Percentiles rank a stretch among this genome's conserved stretches.
Evolutionary conservation across 768 basidiomycete genomes (phyloP).

Genomic region (Phanerochaete sordida): DNA sequence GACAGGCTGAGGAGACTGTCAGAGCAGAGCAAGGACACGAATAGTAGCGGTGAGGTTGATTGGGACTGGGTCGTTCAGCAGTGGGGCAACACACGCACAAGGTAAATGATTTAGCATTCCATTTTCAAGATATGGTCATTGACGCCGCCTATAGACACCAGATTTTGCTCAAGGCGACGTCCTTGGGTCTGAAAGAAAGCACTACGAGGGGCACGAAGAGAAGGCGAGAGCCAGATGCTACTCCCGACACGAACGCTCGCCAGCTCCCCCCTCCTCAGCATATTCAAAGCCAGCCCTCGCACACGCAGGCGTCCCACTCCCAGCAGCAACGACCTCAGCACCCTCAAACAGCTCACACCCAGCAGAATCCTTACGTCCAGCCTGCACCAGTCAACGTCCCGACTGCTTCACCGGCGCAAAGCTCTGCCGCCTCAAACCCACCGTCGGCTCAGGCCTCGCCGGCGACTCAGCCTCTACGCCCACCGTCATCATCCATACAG

Average conservation of each 20-base stretch:
- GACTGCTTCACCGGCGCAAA: conserved; percentile 22
- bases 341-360: conserved; percentile 18
- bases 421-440: conserved; percentile 30
- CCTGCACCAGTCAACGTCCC: conserved; percentile 8
- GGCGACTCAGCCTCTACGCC: conserved; percentile 14
- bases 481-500: conserved; percentile 27
- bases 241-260: conserved; percentile 19
- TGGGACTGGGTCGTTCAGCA: conserved; percentile 78
- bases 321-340: conserved; percentile 24
- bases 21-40: conserved; percentile 55
- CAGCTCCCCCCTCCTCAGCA: conserved; percentile 20
- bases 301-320: conserved; percentile 17
- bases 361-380: conserved; percentile 29
- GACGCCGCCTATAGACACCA: conserved; percentile 53
- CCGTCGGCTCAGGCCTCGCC: conserved; percentile 11
- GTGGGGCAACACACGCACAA: conserved; percentile 72
- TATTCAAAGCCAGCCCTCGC: conserved; percentile 16
- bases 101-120: conserved; percentile 38
- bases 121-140: not conserved
- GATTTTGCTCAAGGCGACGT: conserved; percentile 77
- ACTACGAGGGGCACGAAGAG: conserved; percentile 62
- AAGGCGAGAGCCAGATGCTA: conserved; percentile 39
- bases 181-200: conserved; percentile 75
- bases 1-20: conserved; percentile 65
- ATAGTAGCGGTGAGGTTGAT: conserved; percentile 56